Conservation (phyloP, 306 rosid genomes). For the Delonix regia region DNA sequence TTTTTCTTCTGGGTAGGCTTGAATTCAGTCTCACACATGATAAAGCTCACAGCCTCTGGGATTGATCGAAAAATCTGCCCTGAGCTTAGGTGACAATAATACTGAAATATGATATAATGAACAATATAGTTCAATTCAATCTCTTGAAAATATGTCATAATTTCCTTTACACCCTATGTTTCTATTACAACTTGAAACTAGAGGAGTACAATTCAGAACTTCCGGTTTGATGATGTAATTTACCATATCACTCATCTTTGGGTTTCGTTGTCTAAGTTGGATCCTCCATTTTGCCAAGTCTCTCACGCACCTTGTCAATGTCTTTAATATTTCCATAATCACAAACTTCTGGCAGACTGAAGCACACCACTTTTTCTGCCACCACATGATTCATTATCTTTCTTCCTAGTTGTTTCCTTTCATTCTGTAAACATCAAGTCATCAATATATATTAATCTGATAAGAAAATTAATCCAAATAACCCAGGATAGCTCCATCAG, state of each 20-base stretch:
- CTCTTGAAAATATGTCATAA: neutral
- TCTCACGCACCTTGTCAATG: neutral
- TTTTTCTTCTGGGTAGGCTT: neutral
- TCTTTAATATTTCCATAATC: neutral
- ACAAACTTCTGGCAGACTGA: neutral
- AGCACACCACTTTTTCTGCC: neutral
- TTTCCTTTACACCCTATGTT: too few species aligned
- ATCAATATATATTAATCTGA: too few species aligned
- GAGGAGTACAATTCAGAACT: neutral
- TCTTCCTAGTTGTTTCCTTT: neutral
- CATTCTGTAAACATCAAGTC: neutral
- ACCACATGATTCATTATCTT: neutral
- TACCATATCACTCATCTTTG: neutral
- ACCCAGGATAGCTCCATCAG: too few species aligned
- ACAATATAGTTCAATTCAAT: neutral
- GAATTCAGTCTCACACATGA: neutral
- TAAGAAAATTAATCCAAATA: too few species aligned
- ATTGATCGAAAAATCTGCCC: neutral
- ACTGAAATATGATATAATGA: neutral
- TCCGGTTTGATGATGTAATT: neutral
- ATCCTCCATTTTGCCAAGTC: neutral
- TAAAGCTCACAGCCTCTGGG: neutral
- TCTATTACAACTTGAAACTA: too few species aligned
- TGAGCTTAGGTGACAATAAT: neutral
- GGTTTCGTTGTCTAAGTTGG: neutral